Evolutionary conservation across 805 yeast species (phyloP).

Genomic region (Tetrapisispora phaffii): DNA sequence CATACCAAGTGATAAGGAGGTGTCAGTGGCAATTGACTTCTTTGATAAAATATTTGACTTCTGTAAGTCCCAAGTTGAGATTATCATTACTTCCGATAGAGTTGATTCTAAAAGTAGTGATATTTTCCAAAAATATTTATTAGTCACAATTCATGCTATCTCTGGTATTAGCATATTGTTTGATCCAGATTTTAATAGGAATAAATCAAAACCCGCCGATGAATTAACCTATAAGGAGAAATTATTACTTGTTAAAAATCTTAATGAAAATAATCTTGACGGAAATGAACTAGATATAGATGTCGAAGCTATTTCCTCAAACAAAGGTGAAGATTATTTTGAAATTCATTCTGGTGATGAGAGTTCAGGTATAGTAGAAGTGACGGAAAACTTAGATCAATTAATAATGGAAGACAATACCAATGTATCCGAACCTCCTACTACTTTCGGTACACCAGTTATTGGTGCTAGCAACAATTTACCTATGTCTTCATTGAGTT

Average conservation of each 20-base stretch:
- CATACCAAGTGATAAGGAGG: conserved; percentile 46
- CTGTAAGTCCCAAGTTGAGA: conserved; percentile 36
- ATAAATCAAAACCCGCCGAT: conserved; percentile 8
- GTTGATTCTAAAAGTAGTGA: conserved; percentile 32
- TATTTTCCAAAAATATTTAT: conserved; percentile 42
- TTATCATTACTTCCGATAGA: conserved; percentile 16
- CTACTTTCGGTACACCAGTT: conserved; percentile 31
- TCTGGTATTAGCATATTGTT: conserved; percentile 65
- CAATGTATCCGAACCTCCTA: conserved; percentile 34
- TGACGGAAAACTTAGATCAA: conserved; percentile 14
- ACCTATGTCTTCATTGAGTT: conserved; percentile 39
- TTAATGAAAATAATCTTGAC: conserved; percentile 30
- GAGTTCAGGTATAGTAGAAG: conserved; percentile 20
- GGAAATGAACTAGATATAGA: conserved; percentile 31
- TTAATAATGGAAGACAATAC: conserved; percentile 34
- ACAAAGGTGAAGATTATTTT: conserved; percentile 23
- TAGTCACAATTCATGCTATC: conserved; percentile 47
- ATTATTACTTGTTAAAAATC: conserved; percentile 21
- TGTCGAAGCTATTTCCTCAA: conserved; percentile 27
- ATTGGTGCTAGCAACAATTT: conserved; percentile 22
- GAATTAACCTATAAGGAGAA: conserved; percentile 5
- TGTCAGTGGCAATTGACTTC: conserved; percentile 50
- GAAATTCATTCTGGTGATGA: conserved; percentile 15
- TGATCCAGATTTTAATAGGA: conserved; percentile 55
- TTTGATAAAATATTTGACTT: conserved; percentile 41